Base-by-base conservation (phyloP, 768 basidiomycete species). In the Wakefieldia striispora region DNA sequence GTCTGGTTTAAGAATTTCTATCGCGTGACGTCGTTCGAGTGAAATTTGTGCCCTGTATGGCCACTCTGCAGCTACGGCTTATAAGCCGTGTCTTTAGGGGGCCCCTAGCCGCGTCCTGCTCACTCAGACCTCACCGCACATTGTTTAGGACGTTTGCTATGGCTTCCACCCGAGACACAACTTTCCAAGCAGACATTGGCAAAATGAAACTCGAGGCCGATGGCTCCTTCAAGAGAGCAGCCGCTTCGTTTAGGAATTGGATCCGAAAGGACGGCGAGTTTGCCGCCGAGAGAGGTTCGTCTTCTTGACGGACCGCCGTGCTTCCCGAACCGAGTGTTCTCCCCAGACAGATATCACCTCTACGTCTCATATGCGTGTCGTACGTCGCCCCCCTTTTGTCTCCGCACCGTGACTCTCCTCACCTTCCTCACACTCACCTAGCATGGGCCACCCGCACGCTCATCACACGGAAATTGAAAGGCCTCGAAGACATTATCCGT, bases 371-470 rank as follows among this genome's bases (percentile, higher is more conserved):
- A 84, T 55, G 83, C 87, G 2, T 97, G 93, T 60, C 93, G 88
- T 91, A 55, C 65, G 86, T 57, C 31, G 23, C 3, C 1, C 17
- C 11, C 9, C 9, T 19, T 21, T n/a, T n/a, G n/a, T n/a, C n/a
- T n/a, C n/a, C n/a, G n/a, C 14, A 6, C 27, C 26, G 6, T 21
- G 14, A 2, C 6, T 11, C 14, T 2, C 26, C 5, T 1, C 33
- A 33, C 23, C 24, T 20, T 12, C 8, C 29, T 29, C 17, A 23
- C 23, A 39, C 20, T 10, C 10, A 39, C 35, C 11, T 40, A 90
- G 88, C 95, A 9, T 98, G 95, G 95, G 95, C 95, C 0, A 91
- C 92, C 21, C 79, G 95, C 56, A 81, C 94, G 4, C 74, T 97
- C 54, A 97, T 98, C 58, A 75, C 87, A 4, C 79, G 95, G 56